phyloP scores from a whole-genome alignment of 768 basidiomycete genomes.

The Suillus fuscotomentosus region DNA sequence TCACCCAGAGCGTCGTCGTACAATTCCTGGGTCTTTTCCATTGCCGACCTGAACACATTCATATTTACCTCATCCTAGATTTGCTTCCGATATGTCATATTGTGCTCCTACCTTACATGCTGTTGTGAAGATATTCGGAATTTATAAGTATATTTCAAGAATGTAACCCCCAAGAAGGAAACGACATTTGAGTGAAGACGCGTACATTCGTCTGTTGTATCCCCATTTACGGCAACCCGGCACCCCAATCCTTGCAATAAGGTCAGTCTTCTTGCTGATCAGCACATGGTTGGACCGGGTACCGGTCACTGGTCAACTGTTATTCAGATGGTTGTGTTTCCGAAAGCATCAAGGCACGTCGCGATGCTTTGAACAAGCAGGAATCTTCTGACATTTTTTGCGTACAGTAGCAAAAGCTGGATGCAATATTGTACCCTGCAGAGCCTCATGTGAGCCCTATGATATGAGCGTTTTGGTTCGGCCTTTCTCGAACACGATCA shows the following conservation, averaged over 20 bases:
- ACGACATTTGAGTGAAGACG: neutral
- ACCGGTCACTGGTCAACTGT: neutral
- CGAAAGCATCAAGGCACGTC: neutral
- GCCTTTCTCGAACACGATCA: neutral
- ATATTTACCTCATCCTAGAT: neutral
- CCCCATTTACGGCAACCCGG: neutral
- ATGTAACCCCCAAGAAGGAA: neutral
- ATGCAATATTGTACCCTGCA: neutral
- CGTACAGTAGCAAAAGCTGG: neutral
- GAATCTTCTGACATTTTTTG: neutral
- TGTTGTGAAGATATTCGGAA: neutral
- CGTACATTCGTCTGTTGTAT: neutral
- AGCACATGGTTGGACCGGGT: neutral
- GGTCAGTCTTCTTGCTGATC: neutral
- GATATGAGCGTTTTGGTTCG: neutral
- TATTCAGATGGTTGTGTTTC: neutral
- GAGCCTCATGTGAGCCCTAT: neutral
- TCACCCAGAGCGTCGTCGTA: conserved; percentile 66
- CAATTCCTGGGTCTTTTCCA: conserved; percentile 61
- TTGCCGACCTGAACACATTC: conserved; percentile 1
- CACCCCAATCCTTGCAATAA: neutral
- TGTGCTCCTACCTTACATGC: neutral
- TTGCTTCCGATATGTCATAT: neutral
- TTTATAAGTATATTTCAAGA: neutral
- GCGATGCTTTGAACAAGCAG: neutral